Percentiles rank a stretch among this genome's conserved stretches.
These are phyloP conservation scores for Sanghuangporus weigelae DNA, from an alignment of 1,284 basidiomycete genomes.

Conservation along the genomic window DNA sequence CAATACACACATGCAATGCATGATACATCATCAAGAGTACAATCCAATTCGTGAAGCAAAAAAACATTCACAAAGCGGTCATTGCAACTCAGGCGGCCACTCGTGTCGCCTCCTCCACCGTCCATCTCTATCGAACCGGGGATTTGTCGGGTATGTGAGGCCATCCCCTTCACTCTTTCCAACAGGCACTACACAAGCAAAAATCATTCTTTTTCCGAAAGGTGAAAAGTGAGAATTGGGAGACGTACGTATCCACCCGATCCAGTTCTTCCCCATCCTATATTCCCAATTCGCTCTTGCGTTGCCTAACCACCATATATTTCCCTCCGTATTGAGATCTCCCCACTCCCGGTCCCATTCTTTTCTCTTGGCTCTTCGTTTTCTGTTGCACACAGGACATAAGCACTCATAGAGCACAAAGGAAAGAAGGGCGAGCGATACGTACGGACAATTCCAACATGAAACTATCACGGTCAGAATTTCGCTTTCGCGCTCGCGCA, in stretches of 20 bases:
- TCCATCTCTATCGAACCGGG: conserved; percentile 67
- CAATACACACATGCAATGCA: background rate
- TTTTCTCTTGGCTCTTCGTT: conserved; percentile 37
- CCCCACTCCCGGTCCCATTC: conserved; percentile 82
- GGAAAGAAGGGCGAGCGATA: conserved; percentile 7
- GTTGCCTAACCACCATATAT: conserved; percentile 82
- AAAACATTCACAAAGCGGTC: background rate
- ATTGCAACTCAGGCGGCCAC: conserved; percentile 61
- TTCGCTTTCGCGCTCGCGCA: conserved; percentile 58
- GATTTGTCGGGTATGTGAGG: conserved; percentile 60
- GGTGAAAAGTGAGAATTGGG: conserved; percentile 2
- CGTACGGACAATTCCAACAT: conserved; percentile 48
- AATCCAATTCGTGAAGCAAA: background rate
- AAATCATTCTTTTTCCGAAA: no score
- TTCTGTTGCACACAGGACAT: conserved; percentile 28
- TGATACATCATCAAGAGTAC: background rate
- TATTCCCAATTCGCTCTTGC: conserved; percentile 59
- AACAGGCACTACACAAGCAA: conserved; percentile 55
- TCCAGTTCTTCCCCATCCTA: conserved; percentile 62
- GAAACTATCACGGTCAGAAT: conserved; percentile 41
- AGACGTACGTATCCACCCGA: conserved; percentile 71
- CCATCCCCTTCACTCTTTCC: conserved; percentile 56
- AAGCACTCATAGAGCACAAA: background rate
- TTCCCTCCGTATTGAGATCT: conserved; percentile 61
- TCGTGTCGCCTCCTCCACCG: conserved; percentile 58